Evolutionary conservation across 345 rosid genomes (phyloP).

Genomic region (Streptanthus diversifolius): DNA sequence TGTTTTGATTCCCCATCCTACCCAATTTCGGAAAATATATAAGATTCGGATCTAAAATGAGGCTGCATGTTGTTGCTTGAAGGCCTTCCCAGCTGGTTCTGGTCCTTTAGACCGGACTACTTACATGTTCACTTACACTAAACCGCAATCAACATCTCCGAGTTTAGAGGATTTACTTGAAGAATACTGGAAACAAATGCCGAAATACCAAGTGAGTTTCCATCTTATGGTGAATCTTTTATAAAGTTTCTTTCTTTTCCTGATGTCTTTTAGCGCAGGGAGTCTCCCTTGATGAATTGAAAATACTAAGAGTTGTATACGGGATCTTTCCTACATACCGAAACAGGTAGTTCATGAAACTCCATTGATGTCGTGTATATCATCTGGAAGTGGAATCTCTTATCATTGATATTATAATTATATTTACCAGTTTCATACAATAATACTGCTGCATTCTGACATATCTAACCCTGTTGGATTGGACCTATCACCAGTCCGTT

Average conservation of each 20-base stretch:
- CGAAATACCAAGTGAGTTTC: constrained; percentile 69
- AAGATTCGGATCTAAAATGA: background rate
- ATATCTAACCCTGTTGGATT: constrained; percentile 35
- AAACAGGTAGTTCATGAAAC: constrained; percentile 51
- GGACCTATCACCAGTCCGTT: constrained; percentile 60
- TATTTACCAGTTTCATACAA: constrained; percentile 23
- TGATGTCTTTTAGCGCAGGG: constrained; percentile 43
- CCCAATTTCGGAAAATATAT: background rate
- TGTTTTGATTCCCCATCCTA: background rate
- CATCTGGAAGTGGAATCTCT: constrained; percentile 5
- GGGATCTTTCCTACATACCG: constrained; percentile 91
- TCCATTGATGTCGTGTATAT: background rate
- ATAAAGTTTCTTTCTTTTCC: background rate
- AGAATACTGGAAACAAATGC: constrained; percentile 89
- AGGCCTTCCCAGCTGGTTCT: constrained; percentile 99
- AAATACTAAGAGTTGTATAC: constrained; percentile 77
- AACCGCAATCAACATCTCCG: constrained; percentile 74
- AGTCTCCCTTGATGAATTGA: constrained; percentile 62
- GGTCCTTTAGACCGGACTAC: constrained; percentile 89
- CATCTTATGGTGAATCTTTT: background rate
- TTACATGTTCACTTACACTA: constrained; percentile 90
- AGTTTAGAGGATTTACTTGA: constrained; percentile 80
- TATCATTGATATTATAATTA: constrained; percentile 12
- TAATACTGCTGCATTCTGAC: constrained; percentile 37
- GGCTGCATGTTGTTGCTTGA: constrained; percentile 14